phyloP scores from a whole-genome alignment of 2,329 filamentous ascomycete species.

The Sordariomycetes sp. region DNA sequence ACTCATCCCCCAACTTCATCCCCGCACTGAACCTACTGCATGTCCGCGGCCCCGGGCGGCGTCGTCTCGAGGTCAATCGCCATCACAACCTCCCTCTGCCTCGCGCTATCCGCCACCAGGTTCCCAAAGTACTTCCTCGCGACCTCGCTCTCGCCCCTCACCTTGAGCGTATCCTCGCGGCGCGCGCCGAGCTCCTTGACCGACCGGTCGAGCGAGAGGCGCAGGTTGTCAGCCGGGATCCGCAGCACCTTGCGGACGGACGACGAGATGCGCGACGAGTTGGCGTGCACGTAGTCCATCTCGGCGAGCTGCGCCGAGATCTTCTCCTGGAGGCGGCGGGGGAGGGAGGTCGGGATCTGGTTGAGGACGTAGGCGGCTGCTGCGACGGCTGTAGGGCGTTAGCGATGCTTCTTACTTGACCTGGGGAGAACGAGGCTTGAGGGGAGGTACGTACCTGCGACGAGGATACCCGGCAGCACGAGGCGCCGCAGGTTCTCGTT shows the following conservation, averaged over 20 bases:
- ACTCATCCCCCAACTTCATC: not conserved
- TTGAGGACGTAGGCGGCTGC: slow-evolving; percentile 70
- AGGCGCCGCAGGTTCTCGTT: slow-evolving; percentile 69
- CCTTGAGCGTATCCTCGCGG: slow-evolving; percentile 72
- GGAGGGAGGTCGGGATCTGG: slow-evolving; percentile 80
- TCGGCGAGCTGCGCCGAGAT: slow-evolving; percentile 66
- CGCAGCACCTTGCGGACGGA: slow-evolving; percentile 84
- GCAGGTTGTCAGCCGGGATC: slow-evolving; percentile 74
- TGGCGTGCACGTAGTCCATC: slow-evolving; percentile 86
- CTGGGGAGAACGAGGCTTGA: not conserved
- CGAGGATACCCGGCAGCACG: slow-evolving; percentile 65
- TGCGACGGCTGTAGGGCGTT: slow-evolving; percentile 42
- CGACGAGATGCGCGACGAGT: slow-evolving; percentile 69
- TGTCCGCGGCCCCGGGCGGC: slow-evolving; percentile 14
- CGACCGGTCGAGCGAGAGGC: slow-evolving; percentile 68
- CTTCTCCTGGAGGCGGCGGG: slow-evolving; percentile 72
- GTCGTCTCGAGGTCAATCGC: slow-evolving; percentile 42
- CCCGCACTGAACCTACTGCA: not conserved
- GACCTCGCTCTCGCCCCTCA: slow-evolving; percentile 70
- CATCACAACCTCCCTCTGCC: slow-evolving; percentile 34
- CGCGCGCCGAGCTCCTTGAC: slow-evolving; percentile 71
- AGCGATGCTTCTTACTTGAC: not conserved
- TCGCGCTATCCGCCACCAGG: slow-evolving; percentile 53
- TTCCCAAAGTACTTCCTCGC: slow-evolving; percentile 86
- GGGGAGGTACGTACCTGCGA: slow-evolving; percentile 49